phyloP scores from a whole-genome alignment of 2,329 filamentous ascomycete genomes.

The Biscogniauxia sp. region DNA sequence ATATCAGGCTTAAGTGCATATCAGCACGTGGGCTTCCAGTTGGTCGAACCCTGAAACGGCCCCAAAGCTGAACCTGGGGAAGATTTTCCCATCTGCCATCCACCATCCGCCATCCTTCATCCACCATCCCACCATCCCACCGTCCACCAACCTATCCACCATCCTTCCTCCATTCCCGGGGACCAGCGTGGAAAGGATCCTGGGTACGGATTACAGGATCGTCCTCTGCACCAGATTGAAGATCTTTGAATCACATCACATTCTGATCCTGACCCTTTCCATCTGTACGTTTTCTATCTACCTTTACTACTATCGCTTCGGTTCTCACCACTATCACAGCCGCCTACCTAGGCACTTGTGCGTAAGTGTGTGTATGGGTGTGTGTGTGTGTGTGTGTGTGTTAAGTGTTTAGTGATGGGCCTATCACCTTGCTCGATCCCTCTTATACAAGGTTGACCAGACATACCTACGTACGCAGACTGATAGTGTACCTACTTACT shows the following conservation, averaged over 20 bases:
- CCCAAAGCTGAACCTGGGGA: constrained; percentile 22
- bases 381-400: not conserved
- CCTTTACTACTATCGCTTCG: too few relatives aligned
- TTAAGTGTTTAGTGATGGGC: not conserved
- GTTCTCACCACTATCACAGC: too few relatives aligned
- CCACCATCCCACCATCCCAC: not conserved
- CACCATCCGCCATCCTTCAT: constrained; percentile 3
- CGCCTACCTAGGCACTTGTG: too few relatives aligned
- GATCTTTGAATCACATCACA: constrained; percentile 18
- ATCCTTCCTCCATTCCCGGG: not conserved
- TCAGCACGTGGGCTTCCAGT: constrained; percentile 26
- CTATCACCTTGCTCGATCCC: not conserved
- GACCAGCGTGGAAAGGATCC: constrained; percentile 12
- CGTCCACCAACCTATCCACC: too few relatives aligned
- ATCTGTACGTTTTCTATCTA: too few relatives aligned
- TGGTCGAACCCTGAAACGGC: constrained; percentile 21
- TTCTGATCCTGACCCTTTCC: constrained; percentile 2
- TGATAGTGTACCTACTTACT: too few relatives aligned
- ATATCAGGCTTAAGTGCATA: constrained; percentile 12
- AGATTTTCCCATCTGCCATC: constrained; percentile 19
- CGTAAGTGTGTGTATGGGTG: not conserved
- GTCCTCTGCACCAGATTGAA: constrained; percentile 6
- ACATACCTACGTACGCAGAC: not conserved
- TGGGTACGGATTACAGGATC: not conserved
- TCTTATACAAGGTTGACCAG: not conserved